A percentile compares a stretch with the other conserved stretches of the same genome.
phyloP scores from a whole-genome alignment of 163 green algal genomes.

The Chloromonas sp. region DNA sequence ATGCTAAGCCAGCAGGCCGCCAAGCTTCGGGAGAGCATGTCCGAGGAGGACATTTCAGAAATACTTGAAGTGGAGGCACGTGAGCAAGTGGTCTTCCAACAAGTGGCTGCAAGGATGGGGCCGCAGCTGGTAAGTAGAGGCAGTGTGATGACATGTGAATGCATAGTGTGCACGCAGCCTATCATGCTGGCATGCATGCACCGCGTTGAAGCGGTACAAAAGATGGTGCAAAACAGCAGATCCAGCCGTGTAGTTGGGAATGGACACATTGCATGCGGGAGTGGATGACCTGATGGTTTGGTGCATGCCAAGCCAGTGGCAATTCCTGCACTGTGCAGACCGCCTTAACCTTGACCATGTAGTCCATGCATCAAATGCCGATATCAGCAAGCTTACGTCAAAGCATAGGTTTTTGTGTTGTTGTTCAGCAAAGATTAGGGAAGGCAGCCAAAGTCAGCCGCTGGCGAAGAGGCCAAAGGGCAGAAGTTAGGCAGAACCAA shows the following conservation, averaged over 20 bases:
- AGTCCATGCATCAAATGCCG: too few relatives aligned
- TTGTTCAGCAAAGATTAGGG: too few relatives aligned
- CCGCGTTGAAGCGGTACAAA: not conserved
- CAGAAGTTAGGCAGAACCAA: not conserved
- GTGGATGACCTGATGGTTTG: not conserved
- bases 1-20: conserved; percentile 25
- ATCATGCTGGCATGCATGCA: not conserved
- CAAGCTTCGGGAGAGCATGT: conserved; percentile 16
- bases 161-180: not conserved
- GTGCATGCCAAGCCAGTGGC: too few relatives aligned
- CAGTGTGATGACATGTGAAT: conserved; percentile 6
- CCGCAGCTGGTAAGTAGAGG: not conserved
- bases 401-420: too few relatives aligned
- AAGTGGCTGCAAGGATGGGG: not conserved
- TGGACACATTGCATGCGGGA: not conserved
- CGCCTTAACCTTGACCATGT: too few relatives aligned
- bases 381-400: too few relatives aligned
- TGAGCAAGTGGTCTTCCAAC: not conserved
- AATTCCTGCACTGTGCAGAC: too few relatives aligned
- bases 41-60: conserved; percentile 14
- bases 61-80: conserved; percentile 7
- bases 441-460: too few relatives aligned
- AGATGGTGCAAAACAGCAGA: not conserved
- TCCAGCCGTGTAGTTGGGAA: not conserved
- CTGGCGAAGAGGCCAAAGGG: not conserved